Evolutionary conservation across 2,329 filamentous ascomycete species (phyloP).

Genomic region (Fusarium xylarioides): DNA sequence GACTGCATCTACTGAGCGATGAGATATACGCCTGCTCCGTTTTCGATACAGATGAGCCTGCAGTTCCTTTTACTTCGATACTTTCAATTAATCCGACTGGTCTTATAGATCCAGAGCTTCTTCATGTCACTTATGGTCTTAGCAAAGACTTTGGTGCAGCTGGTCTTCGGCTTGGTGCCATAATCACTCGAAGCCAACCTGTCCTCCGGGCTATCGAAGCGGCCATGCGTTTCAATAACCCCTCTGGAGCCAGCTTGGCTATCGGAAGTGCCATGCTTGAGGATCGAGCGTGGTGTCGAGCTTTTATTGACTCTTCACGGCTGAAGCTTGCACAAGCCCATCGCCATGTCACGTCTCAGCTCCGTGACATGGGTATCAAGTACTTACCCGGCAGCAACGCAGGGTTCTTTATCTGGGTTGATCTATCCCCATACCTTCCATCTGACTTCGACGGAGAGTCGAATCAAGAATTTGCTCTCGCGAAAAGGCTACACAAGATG

Average conservation of each 20-base stretch:
- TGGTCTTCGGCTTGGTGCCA: constrained; percentile 59
- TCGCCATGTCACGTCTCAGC: constrained; percentile 47
- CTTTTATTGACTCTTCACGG: constrained; percentile 54
- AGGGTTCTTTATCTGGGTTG: constrained; percentile 65
- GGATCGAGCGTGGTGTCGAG: constrained; percentile 54
- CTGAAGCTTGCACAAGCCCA: constrained; percentile 53
- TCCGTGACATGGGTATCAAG: constrained; percentile 53
- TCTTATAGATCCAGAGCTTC: constrained; percentile 56
- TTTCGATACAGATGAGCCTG: constrained; percentile 50
- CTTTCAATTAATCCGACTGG: constrained; percentile 55
- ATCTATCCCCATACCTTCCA: constrained; percentile 57
- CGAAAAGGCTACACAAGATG: constrained; percentile 52
- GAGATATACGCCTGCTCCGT: constrained; percentile 66
- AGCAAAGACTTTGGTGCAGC: constrained; percentile 63
- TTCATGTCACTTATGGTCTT: constrained; percentile 61
- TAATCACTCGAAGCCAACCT: constrained; percentile 52
- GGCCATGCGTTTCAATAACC: constrained; percentile 57
- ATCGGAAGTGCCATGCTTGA: constrained; percentile 57
- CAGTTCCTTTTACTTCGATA: constrained; percentile 56
- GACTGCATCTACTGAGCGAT: constrained; percentile 64
- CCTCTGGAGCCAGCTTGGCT: constrained; percentile 55
- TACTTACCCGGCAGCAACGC: constrained; percentile 61
- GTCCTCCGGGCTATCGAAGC: constrained; percentile 49
- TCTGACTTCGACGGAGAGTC: constrained; percentile 39
- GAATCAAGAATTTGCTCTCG: constrained; percentile 55